These are phyloP conservation scores for Pseudomicrostroma phylloplanum DNA, from an alignment of 1,284 basidiomycete species.

Conservation along the genomic window DNA sequence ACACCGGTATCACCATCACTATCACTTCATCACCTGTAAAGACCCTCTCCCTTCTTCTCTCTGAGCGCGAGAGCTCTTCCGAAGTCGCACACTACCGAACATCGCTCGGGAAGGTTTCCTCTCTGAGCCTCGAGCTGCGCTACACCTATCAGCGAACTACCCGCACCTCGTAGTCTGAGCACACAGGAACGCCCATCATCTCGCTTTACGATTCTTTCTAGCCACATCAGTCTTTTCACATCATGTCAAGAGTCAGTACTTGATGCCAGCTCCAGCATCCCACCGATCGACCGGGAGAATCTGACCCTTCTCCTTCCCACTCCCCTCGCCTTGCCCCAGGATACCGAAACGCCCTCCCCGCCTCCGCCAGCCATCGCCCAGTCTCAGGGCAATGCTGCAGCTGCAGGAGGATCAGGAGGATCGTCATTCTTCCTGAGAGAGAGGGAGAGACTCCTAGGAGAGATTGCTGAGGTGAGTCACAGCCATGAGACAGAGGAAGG, in stretches of 20 bases:
- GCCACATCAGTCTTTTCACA: not conserved
- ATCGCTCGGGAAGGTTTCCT: too few species aligned
- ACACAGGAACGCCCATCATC: too few species aligned
- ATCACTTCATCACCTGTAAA: too few species aligned
- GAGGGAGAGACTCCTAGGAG: slow-evolving; percentile 64
- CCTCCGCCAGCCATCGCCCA: not conserved
- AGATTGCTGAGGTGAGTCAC: slow-evolving; percentile 67
- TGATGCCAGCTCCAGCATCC: not conserved
- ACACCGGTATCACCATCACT: too few species aligned
- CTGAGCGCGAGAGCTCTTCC: too few species aligned
- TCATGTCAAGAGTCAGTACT: slow-evolving; percentile 1
- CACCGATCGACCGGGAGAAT: not conserved
- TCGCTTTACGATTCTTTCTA: too few species aligned
- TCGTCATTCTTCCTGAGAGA: slow-evolving; percentile 66
- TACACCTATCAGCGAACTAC: too few species aligned
- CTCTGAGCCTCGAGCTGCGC: too few species aligned
- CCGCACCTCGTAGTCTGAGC: too few species aligned
- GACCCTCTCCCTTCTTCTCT: too few species aligned
- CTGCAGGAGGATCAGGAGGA: not conserved
- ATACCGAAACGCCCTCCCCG: not conserved
- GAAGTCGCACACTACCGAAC: too few species aligned
- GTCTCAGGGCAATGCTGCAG: not conserved
- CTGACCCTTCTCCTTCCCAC: not conserved
- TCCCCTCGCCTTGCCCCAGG: not conserved
- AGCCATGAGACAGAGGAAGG: not conserved